A percentile compares a stretch with the other conserved stretches of the same genome.
phyloP scores from a whole-genome alignment of 2,329 filamentous ascomycete genomes.

The Fusarium albosuccineum region DNA sequence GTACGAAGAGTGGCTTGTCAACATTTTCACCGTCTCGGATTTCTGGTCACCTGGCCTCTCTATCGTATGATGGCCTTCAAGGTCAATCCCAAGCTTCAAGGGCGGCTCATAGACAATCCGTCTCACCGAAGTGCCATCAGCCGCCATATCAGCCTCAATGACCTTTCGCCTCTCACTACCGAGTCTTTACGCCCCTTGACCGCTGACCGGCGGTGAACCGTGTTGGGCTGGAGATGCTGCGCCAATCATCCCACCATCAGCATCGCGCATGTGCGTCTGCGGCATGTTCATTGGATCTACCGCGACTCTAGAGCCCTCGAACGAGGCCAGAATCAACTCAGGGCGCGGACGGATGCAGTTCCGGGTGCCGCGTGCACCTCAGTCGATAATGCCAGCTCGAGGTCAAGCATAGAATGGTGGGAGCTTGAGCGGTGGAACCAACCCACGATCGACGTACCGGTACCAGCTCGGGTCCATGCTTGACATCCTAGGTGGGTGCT shows the following conservation, averaged over 20 bases:
- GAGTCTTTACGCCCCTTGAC: constrained; percentile 23
- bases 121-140: constrained; percentile 15
- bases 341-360: constrained; percentile 20
- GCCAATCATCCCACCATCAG: constrained; percentile 41
- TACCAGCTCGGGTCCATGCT: constrained; percentile 21
- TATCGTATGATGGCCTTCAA: constrained; percentile 43
- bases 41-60: constrained; percentile 39
- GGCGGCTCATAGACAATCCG: constrained; percentile 14
- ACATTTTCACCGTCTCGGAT: constrained; percentile 41
- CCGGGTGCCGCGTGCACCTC: constrained; percentile 31
- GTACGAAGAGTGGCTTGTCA: constrained; percentile 38
- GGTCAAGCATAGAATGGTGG: constrained; percentile 13
- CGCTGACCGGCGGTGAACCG: constrained; percentile 43
- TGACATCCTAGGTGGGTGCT: constrained; percentile 1
- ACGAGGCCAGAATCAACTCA: constrained; percentile 22
- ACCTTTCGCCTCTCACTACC: constrained; percentile 1
- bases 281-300: constrained; percentile 33
- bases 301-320: constrained; percentile 19
- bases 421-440: constrained; percentile 37
- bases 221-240: constrained; percentile 22
- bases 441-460: constrained; percentile 25
- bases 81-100: constrained; percentile 15
- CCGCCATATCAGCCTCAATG: constrained; percentile 22
- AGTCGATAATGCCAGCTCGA: constrained; percentile 17
- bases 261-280: constrained; percentile 30